These are phyloP conservation scores for Mediolabrus comicus DNA, from an alignment of 108 stramenopile genomes.

Conservation along the genomic window DNA sequence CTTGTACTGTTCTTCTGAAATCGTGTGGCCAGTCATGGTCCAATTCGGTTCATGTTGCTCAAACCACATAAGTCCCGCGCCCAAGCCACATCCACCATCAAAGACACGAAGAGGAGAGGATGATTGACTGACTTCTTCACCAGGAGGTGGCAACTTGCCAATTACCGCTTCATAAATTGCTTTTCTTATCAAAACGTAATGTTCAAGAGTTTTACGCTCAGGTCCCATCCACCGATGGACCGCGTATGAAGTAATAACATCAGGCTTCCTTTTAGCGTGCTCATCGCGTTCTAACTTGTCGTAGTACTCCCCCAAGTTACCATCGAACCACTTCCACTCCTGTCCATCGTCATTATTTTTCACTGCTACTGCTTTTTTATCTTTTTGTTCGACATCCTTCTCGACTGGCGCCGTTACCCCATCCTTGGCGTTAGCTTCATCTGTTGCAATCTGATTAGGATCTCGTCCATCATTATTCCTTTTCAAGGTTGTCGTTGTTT, in stretches of 20 bases:
- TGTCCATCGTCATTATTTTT: constrained; percentile 8
- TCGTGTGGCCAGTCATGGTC: constrained; percentile 49
- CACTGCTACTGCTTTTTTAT: constrained; percentile 5
- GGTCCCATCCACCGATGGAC: constrained; percentile 65
- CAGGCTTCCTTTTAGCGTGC: constrained; percentile 43
- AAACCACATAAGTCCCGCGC: constrained; percentile 57
- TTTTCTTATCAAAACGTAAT: constrained; percentile 41
- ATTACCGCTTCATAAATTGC: constrained; percentile 14
- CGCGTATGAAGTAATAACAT: constrained; percentile 39
- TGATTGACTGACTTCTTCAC: background rate
- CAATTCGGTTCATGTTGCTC: constrained; percentile 42
- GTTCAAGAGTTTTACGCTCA: constrained; percentile 32
- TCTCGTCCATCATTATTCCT: background rate
- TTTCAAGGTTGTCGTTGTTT: background rate
- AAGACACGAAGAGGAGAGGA: constrained; percentile 32
- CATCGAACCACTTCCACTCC: constrained; percentile 57
- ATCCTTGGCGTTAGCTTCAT: background rate
- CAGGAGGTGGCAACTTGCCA: background rate
- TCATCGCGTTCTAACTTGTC: constrained; percentile 49
- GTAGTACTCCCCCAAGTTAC: constrained; percentile 56
- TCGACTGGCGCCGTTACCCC: background rate
- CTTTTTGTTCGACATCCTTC: constrained; percentile 5
- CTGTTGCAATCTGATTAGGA: background rate
- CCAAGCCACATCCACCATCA: constrained; percentile 61
- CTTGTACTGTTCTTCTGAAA: constrained; percentile 50